These are phyloP conservation scores for Solanum pimpinellifolium DNA, from an alignment of 257 asterid species.

Conservation along the genomic window DNA sequence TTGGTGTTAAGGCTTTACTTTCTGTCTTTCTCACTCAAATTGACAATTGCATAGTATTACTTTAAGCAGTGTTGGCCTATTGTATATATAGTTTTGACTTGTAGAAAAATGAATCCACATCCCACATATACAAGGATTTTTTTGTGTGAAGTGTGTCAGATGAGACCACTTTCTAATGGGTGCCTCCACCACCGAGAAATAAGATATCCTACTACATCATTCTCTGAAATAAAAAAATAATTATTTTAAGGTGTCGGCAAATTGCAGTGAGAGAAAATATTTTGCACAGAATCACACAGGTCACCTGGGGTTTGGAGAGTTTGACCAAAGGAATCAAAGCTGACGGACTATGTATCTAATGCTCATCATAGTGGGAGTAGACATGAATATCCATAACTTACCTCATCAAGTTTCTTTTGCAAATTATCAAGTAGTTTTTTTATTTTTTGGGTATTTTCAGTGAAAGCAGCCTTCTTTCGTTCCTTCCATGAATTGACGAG, in stretches of 20 bases:
- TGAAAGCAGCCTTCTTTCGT: conserved; percentile 70
- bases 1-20: not conserved
- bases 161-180: not conserved
- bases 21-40: not conserved
- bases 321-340: not conserved
- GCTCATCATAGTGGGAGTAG: not conserved
- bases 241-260: too few species aligned
- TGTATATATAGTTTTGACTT: not conserved
- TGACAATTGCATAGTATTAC: not conserved
- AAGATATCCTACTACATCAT: not conserved
- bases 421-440: conserved; percentile 64
- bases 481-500: conserved; percentile 78
- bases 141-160: not conserved
- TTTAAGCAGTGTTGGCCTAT: not conserved
- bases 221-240: not conserved
- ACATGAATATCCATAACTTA: conserved; percentile 14
- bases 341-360: not conserved
- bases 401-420: conserved; percentile 93
- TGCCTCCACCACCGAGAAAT: not conserved
- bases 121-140: not conserved
- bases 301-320: not conserved
- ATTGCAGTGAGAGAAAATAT: not conserved
- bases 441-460: conserved; percentile 81
- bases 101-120: not conserved
- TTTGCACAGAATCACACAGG: not conserved